A percentile compares a stretch with the other conserved stretches of the same genome.
Evolutionary conservation across 176 grass and related monocot species (phyloP).

Genomic region (Neostapfia colusana): DNA sequence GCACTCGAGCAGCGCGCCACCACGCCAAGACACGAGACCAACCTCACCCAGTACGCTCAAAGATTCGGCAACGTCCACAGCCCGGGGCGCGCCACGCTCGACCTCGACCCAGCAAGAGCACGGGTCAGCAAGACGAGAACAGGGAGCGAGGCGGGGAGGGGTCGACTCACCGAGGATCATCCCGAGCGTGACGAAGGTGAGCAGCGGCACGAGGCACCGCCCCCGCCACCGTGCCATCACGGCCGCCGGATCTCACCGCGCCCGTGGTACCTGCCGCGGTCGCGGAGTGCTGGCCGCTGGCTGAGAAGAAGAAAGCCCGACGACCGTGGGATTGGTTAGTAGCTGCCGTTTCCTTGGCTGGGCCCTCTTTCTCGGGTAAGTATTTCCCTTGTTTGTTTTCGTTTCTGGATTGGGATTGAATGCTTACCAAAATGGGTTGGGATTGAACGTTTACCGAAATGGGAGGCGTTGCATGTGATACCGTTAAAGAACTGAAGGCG

Average conservation of each 20-base stretch:
- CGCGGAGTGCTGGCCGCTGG: neutral
- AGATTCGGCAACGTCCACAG: neutral
- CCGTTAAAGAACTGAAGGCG: too few relatives aligned
- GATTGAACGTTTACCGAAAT: too few relatives aligned
- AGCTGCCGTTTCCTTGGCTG: neutral
- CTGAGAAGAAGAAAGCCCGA: neutral
- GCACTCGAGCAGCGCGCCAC: neutral
- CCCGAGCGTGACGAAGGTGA: constrained; percentile 64
- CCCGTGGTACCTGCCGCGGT: too few relatives aligned
- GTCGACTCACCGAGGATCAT: constrained; percentile 53
- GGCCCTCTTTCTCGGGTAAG: neutral
- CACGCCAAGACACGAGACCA: neutral
- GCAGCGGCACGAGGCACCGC: constrained; percentile 47
- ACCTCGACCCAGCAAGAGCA: neutral
- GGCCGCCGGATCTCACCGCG: neutral
- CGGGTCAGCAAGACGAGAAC: neutral
- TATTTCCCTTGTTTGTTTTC: too few relatives aligned
- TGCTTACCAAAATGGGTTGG: too few relatives aligned
- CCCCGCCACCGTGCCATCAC: constrained; percentile 46
- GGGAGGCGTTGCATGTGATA: too few relatives aligned
- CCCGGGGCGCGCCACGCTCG: neutral
- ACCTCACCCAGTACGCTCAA: neutral
- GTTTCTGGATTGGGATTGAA: too few relatives aligned
- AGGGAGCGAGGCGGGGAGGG: too few relatives aligned
- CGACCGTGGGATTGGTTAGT: neutral